phyloP scores from a whole-genome alignment of 768 basidiomycete species.

The Naematelia encephala region DNA sequence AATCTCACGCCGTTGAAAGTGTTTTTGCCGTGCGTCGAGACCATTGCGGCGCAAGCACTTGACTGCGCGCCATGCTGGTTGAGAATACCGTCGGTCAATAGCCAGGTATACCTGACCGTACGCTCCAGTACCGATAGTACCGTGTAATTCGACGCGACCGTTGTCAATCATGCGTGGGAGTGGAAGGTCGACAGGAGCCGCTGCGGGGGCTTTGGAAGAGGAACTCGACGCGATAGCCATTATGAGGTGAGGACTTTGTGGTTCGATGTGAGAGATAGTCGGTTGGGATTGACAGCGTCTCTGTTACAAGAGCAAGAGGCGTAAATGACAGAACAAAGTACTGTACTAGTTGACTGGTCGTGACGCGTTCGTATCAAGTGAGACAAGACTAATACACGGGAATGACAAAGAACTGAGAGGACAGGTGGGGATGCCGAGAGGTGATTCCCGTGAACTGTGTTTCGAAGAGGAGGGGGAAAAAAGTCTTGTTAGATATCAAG shows the following conservation, averaged over 20 bases:
- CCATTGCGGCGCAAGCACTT: slow-evolving; percentile 70
- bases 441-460: too few relatives aligned
- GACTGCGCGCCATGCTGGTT: slow-evolving; percentile 66
- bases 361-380: neutral
- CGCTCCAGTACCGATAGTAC: slow-evolving; percentile 85
- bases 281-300: neutral
- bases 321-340: neutral
- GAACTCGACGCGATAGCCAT: neutral
- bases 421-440: neutral
- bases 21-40: slow-evolving; percentile 61
- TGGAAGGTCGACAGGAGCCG: neutral
- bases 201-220: neutral
- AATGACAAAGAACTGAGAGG: neutral
- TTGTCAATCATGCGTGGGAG: slow-evolving; percentile 63
- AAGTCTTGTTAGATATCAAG: too few relatives aligned
- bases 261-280: neutral
- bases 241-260: too few relatives aligned
- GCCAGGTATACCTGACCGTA: slow-evolving; percentile 95
- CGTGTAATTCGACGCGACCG: slow-evolving; percentile 72
- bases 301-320: too few relatives aligned
- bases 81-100: slow-evolving; percentile 55
- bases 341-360: too few relatives aligned
- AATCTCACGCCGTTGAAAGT: slow-evolving; percentile 69
- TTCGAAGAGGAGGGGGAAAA: too few relatives aligned
- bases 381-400: neutral